Conservation (phyloP, 208 protist species). For the Willaertia magna region DNA sequence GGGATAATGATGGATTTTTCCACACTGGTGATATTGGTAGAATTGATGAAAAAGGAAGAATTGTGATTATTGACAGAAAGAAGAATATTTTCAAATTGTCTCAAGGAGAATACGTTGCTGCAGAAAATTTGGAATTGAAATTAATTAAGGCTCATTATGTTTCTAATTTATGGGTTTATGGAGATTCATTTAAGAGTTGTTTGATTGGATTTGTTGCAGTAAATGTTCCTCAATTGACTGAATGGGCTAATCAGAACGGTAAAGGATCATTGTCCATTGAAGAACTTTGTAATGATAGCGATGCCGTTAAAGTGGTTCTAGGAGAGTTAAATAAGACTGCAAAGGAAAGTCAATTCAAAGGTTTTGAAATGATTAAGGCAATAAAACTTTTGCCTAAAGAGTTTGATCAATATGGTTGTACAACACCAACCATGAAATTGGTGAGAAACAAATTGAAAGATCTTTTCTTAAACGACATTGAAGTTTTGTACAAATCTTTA, state of each 20-base stretch:
- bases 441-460: not conserved
- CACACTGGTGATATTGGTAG: slow-evolving; percentile 63
- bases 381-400: not conserved
- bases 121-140: not conserved
- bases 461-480: not conserved
- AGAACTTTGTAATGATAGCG: not conserved
- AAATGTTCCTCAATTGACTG: not conserved
- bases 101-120: slow-evolving; percentile 5
- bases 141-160: not conserved
- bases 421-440: slow-evolving; percentile 2
- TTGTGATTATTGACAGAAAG: slow-evolving; percentile 64
- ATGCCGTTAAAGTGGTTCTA: not conserved
- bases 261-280: not conserved
- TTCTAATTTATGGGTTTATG: not conserved
- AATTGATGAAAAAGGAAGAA: slow-evolving; percentile 24
- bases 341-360: not conserved
- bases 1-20: slow-evolving; percentile 52
- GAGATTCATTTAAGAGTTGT: not conserved
- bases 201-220: not conserved
- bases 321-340: not conserved
- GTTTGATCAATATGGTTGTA: not conserved
- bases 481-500: not conserved
- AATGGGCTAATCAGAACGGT: not conserved
- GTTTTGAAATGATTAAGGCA: not conserved
- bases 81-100: slow-evolving; percentile 65